phyloP scores from a whole-genome alignment of 169 alveolate genomes.

The Perkinsus olseni region DNA sequence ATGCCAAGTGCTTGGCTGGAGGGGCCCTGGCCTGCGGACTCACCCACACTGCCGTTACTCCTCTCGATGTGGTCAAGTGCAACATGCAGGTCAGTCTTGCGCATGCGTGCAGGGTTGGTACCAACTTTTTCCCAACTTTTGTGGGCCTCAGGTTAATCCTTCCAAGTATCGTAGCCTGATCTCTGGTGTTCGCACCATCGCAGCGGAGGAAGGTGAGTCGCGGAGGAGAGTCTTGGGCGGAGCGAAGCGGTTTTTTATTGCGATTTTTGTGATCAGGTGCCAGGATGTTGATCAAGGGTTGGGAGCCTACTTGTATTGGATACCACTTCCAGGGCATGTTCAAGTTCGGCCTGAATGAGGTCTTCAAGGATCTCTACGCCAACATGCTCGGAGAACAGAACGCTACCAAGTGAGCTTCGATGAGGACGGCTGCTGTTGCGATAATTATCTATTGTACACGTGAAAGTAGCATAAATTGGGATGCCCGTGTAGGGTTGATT shows the following conservation, averaged over 20 bases:
- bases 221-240: background rate
- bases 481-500: too few species aligned
- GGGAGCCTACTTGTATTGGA: constrained; percentile 96
- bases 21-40: constrained; percentile 92
- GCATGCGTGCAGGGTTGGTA: background rate
- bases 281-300: constrained; percentile 82
- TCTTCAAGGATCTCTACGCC: constrained; percentile 89
- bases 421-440: too few species aligned
- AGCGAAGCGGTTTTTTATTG: background rate
- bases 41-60: constrained; percentile 90
- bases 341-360: constrained; percentile 94
- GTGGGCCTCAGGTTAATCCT: constrained; percentile 56
- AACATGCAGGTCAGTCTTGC: constrained; percentile 71
- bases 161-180: constrained; percentile 62
- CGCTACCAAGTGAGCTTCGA: constrained; percentile 44
- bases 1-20: constrained; percentile 89
- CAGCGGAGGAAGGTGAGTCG: constrained; percentile 70
- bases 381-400: constrained; percentile 65
- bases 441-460: too few species aligned
- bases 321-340: constrained; percentile 94
- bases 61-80: constrained; percentile 93
- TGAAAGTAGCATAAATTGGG: too few species aligned
- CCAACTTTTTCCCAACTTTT: background rate
- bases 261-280: background rate
- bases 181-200: constrained; percentile 53